Evolutionary conservation across 805 yeast genomes (phyloP), one percentile per base, ranked within the genome.

Genomic region (Geotrichum ghanense): DNA sequence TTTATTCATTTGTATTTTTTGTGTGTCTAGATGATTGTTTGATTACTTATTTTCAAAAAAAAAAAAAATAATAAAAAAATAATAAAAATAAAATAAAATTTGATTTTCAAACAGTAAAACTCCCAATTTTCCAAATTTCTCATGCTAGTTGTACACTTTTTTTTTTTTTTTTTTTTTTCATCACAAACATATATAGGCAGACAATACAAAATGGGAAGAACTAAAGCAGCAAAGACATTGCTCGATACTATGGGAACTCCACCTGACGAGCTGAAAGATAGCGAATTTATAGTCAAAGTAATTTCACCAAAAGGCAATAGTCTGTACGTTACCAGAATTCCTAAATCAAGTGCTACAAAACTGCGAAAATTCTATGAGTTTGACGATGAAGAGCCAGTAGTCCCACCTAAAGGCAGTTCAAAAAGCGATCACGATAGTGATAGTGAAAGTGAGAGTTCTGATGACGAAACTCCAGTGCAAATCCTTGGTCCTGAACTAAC

Each of bases 231-330:
- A 6, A 50, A 53, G 25, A 25, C 50, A 40, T 34, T 51, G 9
- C 39, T 48, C 14, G 53, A 51, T 17, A 22, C 49, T 9, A 44
- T 61, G 14, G 64, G 63, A 5, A 51, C 47, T 24, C 60, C 66
- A 1, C 67, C 66, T 21, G 53, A 47, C 19, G 46, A 41, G 12
- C 50, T 64, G 22, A 53, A 50, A 3, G 45, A 43, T 12, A 57
- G 52, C 24, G 65, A 64, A 47, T 48, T 62, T 37, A 53, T 64
- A 20, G 66, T 52, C 21, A 52, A 56, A 22, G 59, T 64, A 4
- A 45, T 53, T 17, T 57, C 54, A 43, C 55, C 62, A 22, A 48
- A 62, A 23, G 68, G 68, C 16, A 61, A 53, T 45, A 51, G 48
- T 37, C 51, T 62, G 3, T 64, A 63, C 43, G 66, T 62, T 22